A percentile compares a stretch with the other conserved stretches of the same genome.
Evolutionary conservation across 2,329 filamentous ascomycete species (phyloP).

Genomic region (Atkinsonella hypoxylon): DNA sequence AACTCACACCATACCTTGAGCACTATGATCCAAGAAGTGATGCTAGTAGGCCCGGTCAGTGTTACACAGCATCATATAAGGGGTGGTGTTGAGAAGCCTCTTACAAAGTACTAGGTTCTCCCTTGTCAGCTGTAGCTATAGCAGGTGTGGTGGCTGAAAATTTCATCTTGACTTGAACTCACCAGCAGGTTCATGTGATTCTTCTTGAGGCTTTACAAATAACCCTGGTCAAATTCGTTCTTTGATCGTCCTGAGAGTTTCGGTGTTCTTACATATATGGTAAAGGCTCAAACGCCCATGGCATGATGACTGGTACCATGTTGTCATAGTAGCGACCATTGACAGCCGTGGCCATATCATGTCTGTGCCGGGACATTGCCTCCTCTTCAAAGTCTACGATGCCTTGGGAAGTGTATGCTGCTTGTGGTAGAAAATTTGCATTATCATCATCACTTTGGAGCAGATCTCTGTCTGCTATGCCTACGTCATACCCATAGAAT

Average conservation of each 20-base stretch:
- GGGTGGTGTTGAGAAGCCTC: constrained; percentile 9
- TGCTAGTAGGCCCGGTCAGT: constrained; percentile 20
- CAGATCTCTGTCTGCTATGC: not conserved
- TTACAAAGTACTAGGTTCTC: constrained; percentile 33
- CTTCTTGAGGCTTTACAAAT: constrained; percentile 22
- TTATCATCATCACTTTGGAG: not conserved
- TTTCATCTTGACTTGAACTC: constrained; percentile 10
- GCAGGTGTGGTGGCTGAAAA: not conserved
- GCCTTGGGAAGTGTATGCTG: not conserved
- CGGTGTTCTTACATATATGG: constrained; percentile 25
- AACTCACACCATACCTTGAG: constrained; percentile 32
- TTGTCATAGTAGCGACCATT: constrained; percentile 50
- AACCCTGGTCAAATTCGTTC: not conserved
- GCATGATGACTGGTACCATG: constrained; percentile 49
- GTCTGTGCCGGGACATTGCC: not conserved
- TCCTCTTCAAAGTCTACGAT: constrained; percentile 16
- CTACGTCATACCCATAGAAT: constrained; percentile 1
- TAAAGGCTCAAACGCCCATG: constrained; percentile 34
- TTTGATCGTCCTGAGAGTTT: not conserved
- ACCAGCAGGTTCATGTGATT: constrained; percentile 70
- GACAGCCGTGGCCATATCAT: not conserved
- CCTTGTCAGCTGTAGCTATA: not conserved
- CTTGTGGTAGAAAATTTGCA: not conserved
- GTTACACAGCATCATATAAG: not conserved
- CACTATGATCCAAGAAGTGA: constrained; percentile 68